Evolutionary conservation across 2,329 filamentous ascomycete species (phyloP).

Genomic region (Mycosphaerella arachidis): DNA sequence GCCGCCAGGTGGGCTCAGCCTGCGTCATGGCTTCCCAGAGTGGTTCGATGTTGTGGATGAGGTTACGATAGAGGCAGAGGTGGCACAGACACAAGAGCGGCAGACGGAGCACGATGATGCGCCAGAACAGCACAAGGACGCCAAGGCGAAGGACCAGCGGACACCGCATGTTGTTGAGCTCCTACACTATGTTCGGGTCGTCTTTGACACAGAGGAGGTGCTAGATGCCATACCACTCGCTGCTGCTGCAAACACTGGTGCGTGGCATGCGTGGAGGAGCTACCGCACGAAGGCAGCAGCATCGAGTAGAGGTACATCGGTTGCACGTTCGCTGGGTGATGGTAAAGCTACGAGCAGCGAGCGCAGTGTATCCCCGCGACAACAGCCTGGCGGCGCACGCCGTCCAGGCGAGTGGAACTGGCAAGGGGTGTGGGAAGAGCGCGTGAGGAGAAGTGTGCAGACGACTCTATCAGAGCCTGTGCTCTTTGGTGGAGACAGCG

Average conservation of each 20-base stretch:
- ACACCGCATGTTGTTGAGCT: conserved; percentile 49
- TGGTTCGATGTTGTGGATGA: conserved; percentile 59
- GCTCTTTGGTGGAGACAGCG: conserved; percentile 64
- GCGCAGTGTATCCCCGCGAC: conserved; percentile 26
- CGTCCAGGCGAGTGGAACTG: conserved; percentile 89
- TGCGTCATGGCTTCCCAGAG: conserved; percentile 82
- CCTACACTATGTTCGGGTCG: conserved; percentile 72
- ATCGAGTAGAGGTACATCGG: conserved; percentile 14
- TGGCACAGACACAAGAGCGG: conserved; percentile 5
- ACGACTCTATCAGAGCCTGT: conserved; percentile 73
- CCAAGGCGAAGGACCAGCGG: conserved; percentile 7
- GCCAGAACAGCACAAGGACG: conserved; percentile 3
- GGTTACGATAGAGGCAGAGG: not conserved
- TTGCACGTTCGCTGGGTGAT: conserved; percentile 10
- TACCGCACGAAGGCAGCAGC: conserved; percentile 51
- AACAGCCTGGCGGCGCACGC: conserved; percentile 44
- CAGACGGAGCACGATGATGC: conserved; percentile 2
- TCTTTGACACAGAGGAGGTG: conserved; percentile 73
- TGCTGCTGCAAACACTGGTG: conserved; percentile 81
- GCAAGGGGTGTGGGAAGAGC: conserved; percentile 93
- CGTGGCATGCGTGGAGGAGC: conserved; percentile 89
- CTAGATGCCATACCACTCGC: conserved; percentile 75
- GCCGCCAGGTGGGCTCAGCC: conserved; percentile 82
- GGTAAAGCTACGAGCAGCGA: conserved; percentile 12
- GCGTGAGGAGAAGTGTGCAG: conserved; percentile 74